Conservation (phyloP, 2,329 filamentous ascomycete species). For the Westerdykella aurantiaca region DNA sequence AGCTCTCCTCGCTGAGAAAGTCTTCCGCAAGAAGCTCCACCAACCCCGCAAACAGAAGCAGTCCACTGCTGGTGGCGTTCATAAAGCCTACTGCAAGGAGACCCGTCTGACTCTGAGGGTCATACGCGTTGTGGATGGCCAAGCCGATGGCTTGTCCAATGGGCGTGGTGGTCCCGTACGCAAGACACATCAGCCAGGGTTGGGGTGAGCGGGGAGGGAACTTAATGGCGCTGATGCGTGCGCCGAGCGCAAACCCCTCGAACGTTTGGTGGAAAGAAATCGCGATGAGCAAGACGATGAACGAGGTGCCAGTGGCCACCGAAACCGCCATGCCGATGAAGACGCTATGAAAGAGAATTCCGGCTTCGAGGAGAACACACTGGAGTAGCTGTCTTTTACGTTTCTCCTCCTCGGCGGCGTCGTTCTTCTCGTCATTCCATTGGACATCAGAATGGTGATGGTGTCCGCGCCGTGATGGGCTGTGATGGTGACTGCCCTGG, state of each 20-base stretch:
- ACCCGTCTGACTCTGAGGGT: conserved; percentile 44
- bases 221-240: conserved; percentile 61
- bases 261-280: conserved; percentile 69
- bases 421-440: conserved; percentile 23
- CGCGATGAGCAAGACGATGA: conserved; percentile 60
- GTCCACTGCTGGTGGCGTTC: conserved; percentile 46
- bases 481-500: conserved; percentile 28
- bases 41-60: conserved; percentile 46
- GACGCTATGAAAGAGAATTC: conserved; percentile 73
- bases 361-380: conserved; percentile 68
- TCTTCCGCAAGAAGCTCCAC: conserved; percentile 49
- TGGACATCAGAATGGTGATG: conserved; percentile 8
- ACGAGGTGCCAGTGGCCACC: conserved; percentile 60
- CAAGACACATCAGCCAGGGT: conserved; percentile 65
- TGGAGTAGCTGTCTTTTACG: conserved; percentile 61
- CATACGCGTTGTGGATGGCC: conserved; percentile 47
- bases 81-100: conserved; percentile 47
- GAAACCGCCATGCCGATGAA: conserved; percentile 70
- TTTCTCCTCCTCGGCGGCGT: conserved; percentile 35
- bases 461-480: conserved; percentile 14
- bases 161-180: conserved; percentile 55
- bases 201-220: conserved; percentile 68
- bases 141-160: conserved; percentile 48
- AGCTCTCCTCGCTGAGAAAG: conserved; percentile 58
- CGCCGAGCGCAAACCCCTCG: conserved; percentile 63